Evolutionary conservation across 345 rosid genomes (phyloP).

Genomic region (Pelargonium nanum): DNA sequence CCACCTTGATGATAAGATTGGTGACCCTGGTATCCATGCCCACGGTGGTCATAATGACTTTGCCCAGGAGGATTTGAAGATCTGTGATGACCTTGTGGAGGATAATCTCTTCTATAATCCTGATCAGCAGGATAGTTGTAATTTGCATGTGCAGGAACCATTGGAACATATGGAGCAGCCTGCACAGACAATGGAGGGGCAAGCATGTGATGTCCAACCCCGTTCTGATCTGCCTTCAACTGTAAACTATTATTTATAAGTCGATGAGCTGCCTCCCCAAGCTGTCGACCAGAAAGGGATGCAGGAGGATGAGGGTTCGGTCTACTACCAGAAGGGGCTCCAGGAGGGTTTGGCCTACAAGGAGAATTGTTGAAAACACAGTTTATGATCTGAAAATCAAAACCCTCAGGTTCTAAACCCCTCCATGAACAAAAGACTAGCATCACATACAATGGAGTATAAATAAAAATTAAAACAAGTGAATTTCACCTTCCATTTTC

Average conservation of each 20-base stretch:
- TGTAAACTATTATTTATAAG: conserved; percentile 59
- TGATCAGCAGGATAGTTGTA: conserved; percentile 6
- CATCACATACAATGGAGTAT: too few relatives aligned
- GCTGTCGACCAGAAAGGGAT: conserved; percentile 46
- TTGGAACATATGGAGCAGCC: conserved; percentile 20
- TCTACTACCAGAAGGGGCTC: conserved; percentile 35
- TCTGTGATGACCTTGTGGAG: conserved; percentile 11
- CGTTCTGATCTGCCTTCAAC: conserved; percentile 20
- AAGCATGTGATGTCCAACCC: conserved; percentile 21
- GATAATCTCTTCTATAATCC: not conserved
- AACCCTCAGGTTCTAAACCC: not conserved
- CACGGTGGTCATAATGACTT: conserved; percentile 5
- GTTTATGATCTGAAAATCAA: too few relatives aligned
- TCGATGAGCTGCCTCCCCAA: conserved; percentile 64
- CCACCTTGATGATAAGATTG: conserved; percentile 8
- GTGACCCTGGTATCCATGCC: not conserved
- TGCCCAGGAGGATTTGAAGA: conserved; percentile 20
- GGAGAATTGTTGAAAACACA: conserved; percentile 2
- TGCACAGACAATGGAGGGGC: conserved; percentile 22
- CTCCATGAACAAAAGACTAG: not conserved
- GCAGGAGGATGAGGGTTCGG: conserved; percentile 48
- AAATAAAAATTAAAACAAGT: not conserved
- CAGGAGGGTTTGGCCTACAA: conserved; percentile 50
- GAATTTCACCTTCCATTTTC: not conserved
- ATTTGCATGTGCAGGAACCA: conserved; percentile 17